Base-by-base conservation (phyloP, 2,329 filamentous ascomycete genomes). In the Huntiella abstrusa region DNA sequence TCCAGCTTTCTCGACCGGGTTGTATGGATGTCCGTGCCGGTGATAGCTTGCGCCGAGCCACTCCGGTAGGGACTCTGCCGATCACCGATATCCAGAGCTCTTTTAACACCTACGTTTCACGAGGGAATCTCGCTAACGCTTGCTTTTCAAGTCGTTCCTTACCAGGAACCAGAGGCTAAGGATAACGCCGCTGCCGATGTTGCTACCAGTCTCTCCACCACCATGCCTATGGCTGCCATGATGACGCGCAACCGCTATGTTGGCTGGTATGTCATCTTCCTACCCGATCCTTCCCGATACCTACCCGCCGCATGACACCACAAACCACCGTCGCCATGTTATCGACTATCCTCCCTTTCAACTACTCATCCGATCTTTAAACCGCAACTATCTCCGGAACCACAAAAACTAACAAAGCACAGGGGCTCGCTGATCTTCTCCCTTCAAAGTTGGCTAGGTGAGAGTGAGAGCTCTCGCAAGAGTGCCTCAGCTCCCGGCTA, bases 141-240 rank as follows among this genome's bases (percentile, higher is more conserved):
- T 28, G 22, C 22, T 28, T 10, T 28, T 35, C 28, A 59, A 95
- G 87, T 87, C 59, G 83, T 95, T 55, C 87, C 87, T 51, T 95
- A 91, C 62, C 76, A 84, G 62, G 80, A 81, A 55, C 84, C 85
- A 38, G 67, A 70, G 42, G 67, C 74, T 55, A 76, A 78, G 56
- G 41, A 44, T 11, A 72, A 70, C 56, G 71, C 74, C 15, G 56
- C 67, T 52, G 66, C 72, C 53, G 86, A 94, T 58, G 73, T 93
- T 61, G 69, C 75, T 45, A 80, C 81, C 62, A 84, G 70, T 22
- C 57, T 79, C 47, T 67, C 71, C 22, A 88, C 80, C 58, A 92
- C 87, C 33, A 69, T 96, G 58, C 88, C 88, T 49, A 95, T 95
- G 88, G 86, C 84, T 49, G 87, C 87, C 52, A 92, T 94, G 71